These are phyloP conservation scores for Arthroderma sp. DNA, from an alignment of 2,329 filamentous ascomycete species.

Conservation along the genomic window DNA sequence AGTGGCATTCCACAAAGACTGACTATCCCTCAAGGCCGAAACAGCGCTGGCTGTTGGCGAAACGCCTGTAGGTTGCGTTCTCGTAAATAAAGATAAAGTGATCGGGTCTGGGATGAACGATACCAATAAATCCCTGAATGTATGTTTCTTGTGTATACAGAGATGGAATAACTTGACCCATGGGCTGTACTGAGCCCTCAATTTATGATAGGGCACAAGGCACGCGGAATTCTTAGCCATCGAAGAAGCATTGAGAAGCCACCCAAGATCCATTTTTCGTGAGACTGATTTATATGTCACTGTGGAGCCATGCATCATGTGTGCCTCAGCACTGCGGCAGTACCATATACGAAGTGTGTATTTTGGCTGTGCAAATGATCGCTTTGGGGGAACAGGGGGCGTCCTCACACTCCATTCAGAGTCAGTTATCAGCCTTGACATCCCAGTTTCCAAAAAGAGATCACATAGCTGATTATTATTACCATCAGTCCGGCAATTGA, in stretches of 20 bases:
- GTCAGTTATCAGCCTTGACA: slow-evolving; percentile 27
- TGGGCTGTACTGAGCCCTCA: neutral
- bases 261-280: slow-evolving; percentile 56
- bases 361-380: slow-evolving; percentile 90
- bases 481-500: slow-evolving; percentile 55
- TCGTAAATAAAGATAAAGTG: slow-evolving; percentile 66
- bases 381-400: slow-evolving; percentile 90
- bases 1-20: neutral
- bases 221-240: slow-evolving; percentile 94
- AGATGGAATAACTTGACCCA: neutral
- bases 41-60: slow-evolving; percentile 75
- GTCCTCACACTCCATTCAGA: slow-evolving; percentile 77
- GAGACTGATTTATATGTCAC: slow-evolving; percentile 85
- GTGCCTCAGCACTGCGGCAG: slow-evolving; percentile 81
- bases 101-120: slow-evolving; percentile 94
- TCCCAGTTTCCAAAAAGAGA: neutral
- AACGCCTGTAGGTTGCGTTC: slow-evolving; percentile 91
- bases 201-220: slow-evolving; percentile 84
- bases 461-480: neutral
- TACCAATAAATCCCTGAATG: slow-evolving; percentile 73
- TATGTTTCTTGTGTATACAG: slow-evolving; percentile 22
- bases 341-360: slow-evolving; percentile 80
- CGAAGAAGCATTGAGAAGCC: slow-evolving; percentile 48
- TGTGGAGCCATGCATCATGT: slow-evolving; percentile 98
- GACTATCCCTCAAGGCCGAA: slow-evolving; percentile 50